Percentiles rank a stretch among this genome's conserved stretches.
These are phyloP conservation scores for Aspergillus niger DNA, from an alignment of 2,329 filamentous ascomycete species.

Conservation along the genomic window DNA sequence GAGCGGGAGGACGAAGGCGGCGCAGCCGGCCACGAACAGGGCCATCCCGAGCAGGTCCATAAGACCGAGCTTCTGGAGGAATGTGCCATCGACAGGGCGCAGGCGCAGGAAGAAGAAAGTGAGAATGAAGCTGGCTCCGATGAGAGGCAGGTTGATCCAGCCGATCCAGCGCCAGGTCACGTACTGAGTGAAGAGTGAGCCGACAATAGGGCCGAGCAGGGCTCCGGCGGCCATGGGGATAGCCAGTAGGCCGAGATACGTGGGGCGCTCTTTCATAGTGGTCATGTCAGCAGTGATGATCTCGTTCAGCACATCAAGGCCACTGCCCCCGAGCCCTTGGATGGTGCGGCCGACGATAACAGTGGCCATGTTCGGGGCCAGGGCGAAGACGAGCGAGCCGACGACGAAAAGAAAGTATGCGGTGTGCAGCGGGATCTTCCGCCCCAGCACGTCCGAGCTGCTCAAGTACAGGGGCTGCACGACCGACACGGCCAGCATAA, in stretches of 20 bases:
- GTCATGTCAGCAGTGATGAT: slow-evolving; percentile 44
- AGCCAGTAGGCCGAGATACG: slow-evolving; percentile 65
- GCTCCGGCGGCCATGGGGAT: slow-evolving; percentile 68
- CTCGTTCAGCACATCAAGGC: background rate
- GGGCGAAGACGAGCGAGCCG: slow-evolving; percentile 46
- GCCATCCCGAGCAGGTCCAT: slow-evolving; percentile 66
- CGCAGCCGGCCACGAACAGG: slow-evolving; percentile 60
- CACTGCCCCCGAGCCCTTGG: slow-evolving; percentile 4
- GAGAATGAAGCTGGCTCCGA: slow-evolving; percentile 19
- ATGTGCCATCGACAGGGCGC: slow-evolving; percentile 47
- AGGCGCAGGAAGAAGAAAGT: slow-evolving; percentile 56
- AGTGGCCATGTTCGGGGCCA: slow-evolving; percentile 7
- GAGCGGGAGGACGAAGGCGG: slow-evolving; percentile 60
- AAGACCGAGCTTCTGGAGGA: slow-evolving; percentile 50
- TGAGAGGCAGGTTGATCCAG: slow-evolving; percentile 65
- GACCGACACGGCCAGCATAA: slow-evolving; percentile 15
- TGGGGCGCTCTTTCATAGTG: slow-evolving; percentile 45
- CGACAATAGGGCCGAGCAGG: slow-evolving; percentile 40
- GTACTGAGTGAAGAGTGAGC: slow-evolving; percentile 27
- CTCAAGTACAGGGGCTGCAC: slow-evolving; percentile 22
- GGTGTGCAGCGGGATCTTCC: slow-evolving; percentile 37
- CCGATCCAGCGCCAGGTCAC: slow-evolving; percentile 62
- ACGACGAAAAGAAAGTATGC: slow-evolving; percentile 47
- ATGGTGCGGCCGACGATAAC: slow-evolving; percentile 7
- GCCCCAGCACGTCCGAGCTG: slow-evolving; percentile 34